Conservation (phyloP, 305 asterid genomes). For the Petunia hybrid region DNA sequence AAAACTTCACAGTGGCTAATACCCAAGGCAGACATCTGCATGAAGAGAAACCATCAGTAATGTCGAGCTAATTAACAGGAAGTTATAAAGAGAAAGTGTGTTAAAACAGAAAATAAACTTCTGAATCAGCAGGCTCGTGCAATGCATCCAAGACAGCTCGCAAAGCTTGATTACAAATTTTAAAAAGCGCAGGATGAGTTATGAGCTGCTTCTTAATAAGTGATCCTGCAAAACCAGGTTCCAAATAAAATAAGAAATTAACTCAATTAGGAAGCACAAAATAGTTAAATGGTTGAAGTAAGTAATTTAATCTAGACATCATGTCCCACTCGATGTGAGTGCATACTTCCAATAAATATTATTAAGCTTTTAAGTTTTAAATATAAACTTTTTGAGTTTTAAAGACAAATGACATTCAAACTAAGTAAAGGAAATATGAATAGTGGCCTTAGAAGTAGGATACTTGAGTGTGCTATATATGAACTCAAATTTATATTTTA, state of each 20-base stretch:
- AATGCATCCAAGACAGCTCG: constrained; percentile 93
- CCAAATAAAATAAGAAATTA: background rate
- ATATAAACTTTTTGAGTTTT: too few relatives aligned
- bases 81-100: background rate
- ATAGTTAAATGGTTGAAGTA: too few relatives aligned
- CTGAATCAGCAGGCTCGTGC: constrained; percentile 88
- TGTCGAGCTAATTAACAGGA: constrained; percentile 15
- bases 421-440: too few relatives aligned
- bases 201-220: constrained; percentile 91
- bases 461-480: too few relatives aligned
- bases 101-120: constrained; percentile 49
- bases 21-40: constrained; percentile 94
- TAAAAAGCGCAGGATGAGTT: constrained; percentile 85
- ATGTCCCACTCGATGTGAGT: too few relatives aligned
- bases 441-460: too few relatives aligned
- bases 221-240: constrained; percentile 56
- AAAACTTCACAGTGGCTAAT: constrained; percentile 88
- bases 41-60: constrained; percentile 36
- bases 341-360: too few relatives aligned
- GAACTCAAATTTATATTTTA: too few relatives aligned
- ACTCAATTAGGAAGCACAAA: too few relatives aligned
- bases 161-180: constrained; percentile 54
- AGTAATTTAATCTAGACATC: too few relatives aligned
- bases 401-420: too few relatives aligned
- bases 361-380: too few relatives aligned